Evolutionary conservation across 2,329 filamentous ascomycete genomes (phyloP).

Genomic region (Colletotrichum eleusines): DNA sequence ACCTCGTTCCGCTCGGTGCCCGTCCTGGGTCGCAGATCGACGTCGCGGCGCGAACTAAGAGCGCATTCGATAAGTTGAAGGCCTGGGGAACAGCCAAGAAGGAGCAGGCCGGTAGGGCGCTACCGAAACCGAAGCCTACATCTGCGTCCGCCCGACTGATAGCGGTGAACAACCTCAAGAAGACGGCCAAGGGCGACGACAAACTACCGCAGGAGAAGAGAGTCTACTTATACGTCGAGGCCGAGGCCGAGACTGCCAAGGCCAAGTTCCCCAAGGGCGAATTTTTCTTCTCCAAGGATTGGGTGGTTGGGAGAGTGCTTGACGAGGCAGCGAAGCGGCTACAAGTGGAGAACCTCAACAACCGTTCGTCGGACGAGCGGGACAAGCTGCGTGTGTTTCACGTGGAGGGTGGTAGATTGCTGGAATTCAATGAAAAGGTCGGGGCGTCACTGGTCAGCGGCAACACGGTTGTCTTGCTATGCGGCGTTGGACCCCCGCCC

Average conservation of each 20-base stretch:
- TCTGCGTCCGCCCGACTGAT: slow-evolving; percentile 73
- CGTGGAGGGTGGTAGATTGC: slow-evolving; percentile 86
- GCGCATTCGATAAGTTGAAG: slow-evolving; percentile 81
- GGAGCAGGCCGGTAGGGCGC: slow-evolving; percentile 67
- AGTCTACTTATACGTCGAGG: slow-evolving; percentile 92
- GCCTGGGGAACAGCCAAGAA: slow-evolving; percentile 85
- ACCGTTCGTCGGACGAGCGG: slow-evolving; percentile 79
- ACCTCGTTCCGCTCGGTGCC: slow-evolving; percentile 72
- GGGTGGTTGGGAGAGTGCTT: slow-evolving; percentile 87
- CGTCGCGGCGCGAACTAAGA: slow-evolving; percentile 74
- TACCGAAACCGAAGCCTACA: slow-evolving; percentile 74
- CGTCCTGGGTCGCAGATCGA: slow-evolving; percentile 57
- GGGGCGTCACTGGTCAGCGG: slow-evolving; percentile 80
- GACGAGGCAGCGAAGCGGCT: slow-evolving; percentile 82
- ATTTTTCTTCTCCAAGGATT: slow-evolving; percentile 85
- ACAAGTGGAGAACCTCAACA: slow-evolving; percentile 88
- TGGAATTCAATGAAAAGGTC: slow-evolving; percentile 91
- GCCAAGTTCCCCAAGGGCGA: slow-evolving; percentile 85
- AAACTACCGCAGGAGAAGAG: slow-evolving; percentile 85
- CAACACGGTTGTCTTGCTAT: slow-evolving; percentile 88
- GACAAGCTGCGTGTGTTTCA: slow-evolving; percentile 90
- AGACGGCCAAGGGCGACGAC: slow-evolving; percentile 88
- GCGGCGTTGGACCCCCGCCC: slow-evolving; percentile 85
- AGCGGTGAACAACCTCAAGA: slow-evolving; percentile 84
- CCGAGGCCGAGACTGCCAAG: slow-evolving; percentile 85